A percentile compares a stretch with the other conserved stretches of the same genome.
Evolutionary conservation across 2,329 filamentous ascomycete genomes (phyloP).

Genomic region (Colletotrichum nymphaeae): DNA sequence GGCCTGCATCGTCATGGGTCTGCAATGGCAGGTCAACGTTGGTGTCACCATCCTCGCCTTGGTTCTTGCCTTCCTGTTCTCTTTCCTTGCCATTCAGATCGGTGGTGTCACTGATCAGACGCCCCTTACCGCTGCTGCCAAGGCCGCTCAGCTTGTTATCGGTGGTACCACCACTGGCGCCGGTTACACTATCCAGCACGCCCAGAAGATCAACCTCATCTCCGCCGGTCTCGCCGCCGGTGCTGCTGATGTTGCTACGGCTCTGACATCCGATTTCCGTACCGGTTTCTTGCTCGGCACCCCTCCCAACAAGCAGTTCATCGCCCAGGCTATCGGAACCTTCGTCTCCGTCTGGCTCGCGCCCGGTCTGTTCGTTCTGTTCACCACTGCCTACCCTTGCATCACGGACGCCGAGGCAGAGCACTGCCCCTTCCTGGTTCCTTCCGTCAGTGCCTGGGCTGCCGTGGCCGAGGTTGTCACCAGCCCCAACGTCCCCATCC

Average conservation of each 20-base stretch:
- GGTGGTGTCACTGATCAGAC: conserved; percentile 71
- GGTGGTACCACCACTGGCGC: conserved; percentile 67
- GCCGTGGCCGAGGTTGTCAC: conserved; percentile 71
- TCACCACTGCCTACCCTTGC: conserved; percentile 71
- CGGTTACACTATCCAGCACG: conserved; percentile 56
- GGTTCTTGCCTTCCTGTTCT: conserved; percentile 69
- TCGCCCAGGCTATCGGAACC: conserved; percentile 68
- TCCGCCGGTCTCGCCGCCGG: conserved; percentile 62
- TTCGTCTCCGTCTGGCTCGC: conserved; percentile 70
- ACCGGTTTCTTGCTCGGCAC: conserved; percentile 71
- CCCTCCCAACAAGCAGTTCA: conserved; percentile 69
- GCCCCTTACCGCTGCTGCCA: conserved; percentile 74
- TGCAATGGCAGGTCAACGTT: conserved; percentile 67
- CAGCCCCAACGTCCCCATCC: conserved; percentile 65
- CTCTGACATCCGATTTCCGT: conserved; percentile 68
- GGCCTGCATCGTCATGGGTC: conserved; percentile 61
- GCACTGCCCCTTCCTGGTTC: conserved; percentile 65
- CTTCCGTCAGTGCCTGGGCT: conserved; percentile 70
- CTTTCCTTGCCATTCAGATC: conserved; percentile 71
- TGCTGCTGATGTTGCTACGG: conserved; percentile 57
- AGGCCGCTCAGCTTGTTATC: conserved; percentile 74
- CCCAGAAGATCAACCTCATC: conserved; percentile 69
- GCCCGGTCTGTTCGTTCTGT: conserved; percentile 70
- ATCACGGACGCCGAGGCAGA: conserved; percentile 60
- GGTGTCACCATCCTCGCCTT: conserved; percentile 67